phyloP scores from a whole-genome alignment of 1,139 yeast species.

The Geotrichum reessii region DNA sequence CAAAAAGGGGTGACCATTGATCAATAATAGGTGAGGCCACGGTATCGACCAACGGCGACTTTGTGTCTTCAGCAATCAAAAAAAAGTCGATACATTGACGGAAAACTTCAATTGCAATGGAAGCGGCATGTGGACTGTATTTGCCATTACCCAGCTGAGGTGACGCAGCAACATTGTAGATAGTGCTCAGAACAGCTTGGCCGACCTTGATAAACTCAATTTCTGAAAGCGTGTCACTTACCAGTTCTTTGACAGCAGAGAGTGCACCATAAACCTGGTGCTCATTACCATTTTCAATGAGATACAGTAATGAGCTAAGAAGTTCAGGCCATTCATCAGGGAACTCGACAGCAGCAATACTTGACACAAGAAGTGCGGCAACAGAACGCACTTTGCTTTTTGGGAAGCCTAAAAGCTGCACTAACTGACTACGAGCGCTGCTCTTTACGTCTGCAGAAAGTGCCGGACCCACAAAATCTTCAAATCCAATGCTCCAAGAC shows the following conservation, averaged over 20 bases:
- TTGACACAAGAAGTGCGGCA: conserved; percentile 70
- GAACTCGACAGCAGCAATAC: conserved; percentile 81
- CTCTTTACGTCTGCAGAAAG: conserved; percentile 50
- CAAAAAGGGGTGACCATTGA: conserved; percentile 29
- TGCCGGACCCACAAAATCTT: conserved; percentile 66
- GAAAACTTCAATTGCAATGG: conserved; percentile 33
- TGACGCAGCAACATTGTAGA: conserved; percentile 24
- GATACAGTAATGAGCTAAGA: conserved; percentile 45
- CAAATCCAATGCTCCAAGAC: conserved; percentile 84
- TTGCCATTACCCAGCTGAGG: conserved; percentile 16
- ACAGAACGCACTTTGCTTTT: conserved; percentile 62
- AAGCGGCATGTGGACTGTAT: conserved; percentile 19
- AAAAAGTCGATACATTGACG: conserved; percentile 33
- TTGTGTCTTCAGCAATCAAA: conserved; percentile 30
- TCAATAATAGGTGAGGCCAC: conserved; percentile 27
- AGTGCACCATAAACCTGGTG: conserved; percentile 56
- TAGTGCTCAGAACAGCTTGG: conserved; percentile 26
- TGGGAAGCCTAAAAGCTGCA: conserved; percentile 47
- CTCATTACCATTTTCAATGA: conserved; percentile 38
- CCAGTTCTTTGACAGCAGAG: conserved; percentile 65
- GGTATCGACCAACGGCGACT: conserved; percentile 12
- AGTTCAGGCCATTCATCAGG: conserved; percentile 95
- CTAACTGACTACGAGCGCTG: conserved; percentile 45
- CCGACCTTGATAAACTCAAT: conserved; percentile 79
- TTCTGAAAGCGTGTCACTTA: conserved; percentile 80